Conservation (phyloP, 2,329 filamentous ascomycete genomes). For the Claviceps humidiphila region DNA sequence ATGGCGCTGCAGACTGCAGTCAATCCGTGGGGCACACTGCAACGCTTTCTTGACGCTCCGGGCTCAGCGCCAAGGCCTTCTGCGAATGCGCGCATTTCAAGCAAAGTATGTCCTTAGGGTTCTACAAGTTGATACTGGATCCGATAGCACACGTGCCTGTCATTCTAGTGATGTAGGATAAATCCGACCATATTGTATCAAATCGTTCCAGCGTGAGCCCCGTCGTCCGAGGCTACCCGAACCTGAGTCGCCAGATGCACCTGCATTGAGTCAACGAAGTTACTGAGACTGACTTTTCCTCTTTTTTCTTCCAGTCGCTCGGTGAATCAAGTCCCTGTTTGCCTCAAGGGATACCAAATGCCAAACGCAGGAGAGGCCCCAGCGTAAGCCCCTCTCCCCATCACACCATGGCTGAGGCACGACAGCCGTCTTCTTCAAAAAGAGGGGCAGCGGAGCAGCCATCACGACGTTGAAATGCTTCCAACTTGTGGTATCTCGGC, state of each 20-base stretch:
- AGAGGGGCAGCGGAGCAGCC: slow-evolving; percentile 10
- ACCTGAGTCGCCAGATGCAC: background rate
- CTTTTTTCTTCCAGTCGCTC: background rate
- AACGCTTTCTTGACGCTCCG: background rate
- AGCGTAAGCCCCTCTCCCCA: background rate
- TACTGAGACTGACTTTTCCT: background rate
- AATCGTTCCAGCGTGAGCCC: background rate
- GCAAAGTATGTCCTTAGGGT: background rate
- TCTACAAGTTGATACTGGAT: too few species aligned
- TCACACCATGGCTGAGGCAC: slow-evolving; percentile 6
- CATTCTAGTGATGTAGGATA: too few species aligned
- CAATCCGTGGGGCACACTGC: slow-evolving; percentile 6
- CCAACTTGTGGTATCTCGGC: slow-evolving; percentile 9
- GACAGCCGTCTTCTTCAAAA: slow-evolving; percentile 10
- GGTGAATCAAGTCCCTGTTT: slow-evolving; percentile 1
- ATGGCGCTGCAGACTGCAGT: slow-evolving; percentile 5
- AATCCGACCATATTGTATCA: background rate
- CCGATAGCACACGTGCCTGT: too few species aligned
- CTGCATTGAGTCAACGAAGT: background rate
- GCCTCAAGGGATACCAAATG: slow-evolving; percentile 1
- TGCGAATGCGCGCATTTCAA: background rate
- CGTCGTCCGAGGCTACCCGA: background rate
- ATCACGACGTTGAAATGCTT: slow-evolving; percentile 5
- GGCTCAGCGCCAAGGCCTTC: background rate
- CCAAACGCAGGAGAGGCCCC: background rate